Base-by-base conservation (phyloP, 495 filamentous ascomycete species). In the Penicillium pancosmium region DNA sequence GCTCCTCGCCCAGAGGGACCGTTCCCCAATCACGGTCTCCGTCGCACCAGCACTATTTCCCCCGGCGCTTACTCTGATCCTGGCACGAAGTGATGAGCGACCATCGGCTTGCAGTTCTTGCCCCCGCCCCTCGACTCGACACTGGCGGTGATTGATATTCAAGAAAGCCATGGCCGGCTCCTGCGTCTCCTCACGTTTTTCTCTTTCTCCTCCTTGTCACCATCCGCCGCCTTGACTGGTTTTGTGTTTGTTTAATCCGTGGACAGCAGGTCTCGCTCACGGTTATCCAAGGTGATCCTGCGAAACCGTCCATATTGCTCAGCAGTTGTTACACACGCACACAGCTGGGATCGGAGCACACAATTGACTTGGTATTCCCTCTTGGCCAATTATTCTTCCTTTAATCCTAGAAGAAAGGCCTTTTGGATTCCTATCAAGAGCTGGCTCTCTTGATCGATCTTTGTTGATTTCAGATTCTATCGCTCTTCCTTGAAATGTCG, bases 211-310 rank as follows among this genome's bases (percentile, higher is more conserved):
- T 54, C 57, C 60, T 51, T 34, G 53, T 60, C 54, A 59, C 43
- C 54, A 48, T 31, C 47, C 50, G 19, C 50, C 49, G 50, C 57
- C 54, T 56, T 56, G 59, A 51, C 57, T 63, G 52, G 44, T 54
- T 54, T 60, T 34, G 46, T 68, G 50, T 59, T 49, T 62, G 51
- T 65, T 64, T 68, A 65, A 44, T 59, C 53, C 61, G 69, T 75
- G 68, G 66, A 67, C 67, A 44, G 69, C 73, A 65, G 71, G 71
- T 47, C 69, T 71, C 73, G 67, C 67, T 65, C 65, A 66, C 65
- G 63, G 61, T 23, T 60, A 55, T 63, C 53, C 52, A 49, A 62
- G 64, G 62, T 67, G 67, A 65, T 63, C 54, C 36, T 55, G 23
- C 58, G 55, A 61, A 53, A 50, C 46, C 43, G 36, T 62, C 59